Evolutionary conservation across 1,284 basidiomycete species (phyloP), one percentile per base, ranked within the genome.

Genomic region (Flammula alnicola): DNA sequence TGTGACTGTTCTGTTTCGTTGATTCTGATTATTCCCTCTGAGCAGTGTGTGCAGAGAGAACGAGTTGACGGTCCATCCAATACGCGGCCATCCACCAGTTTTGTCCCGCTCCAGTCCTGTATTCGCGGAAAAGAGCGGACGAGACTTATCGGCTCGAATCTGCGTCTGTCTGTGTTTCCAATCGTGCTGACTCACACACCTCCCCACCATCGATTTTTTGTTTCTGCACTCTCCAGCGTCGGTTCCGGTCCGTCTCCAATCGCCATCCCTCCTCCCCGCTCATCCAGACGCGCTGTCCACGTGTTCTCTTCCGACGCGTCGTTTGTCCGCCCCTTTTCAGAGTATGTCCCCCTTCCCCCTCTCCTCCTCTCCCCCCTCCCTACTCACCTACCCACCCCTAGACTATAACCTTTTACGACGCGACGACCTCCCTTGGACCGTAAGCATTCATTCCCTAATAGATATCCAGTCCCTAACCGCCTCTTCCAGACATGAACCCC

Each of bases 401-500:
- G n/a, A n/a, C n/a, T n/a, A n/a, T n/a, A n/a, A n/a, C n/a, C n/a
- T n/a, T n/a, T n/a, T n/a, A n/a, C n/a, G n/a, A n/a, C n/a, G n/a
- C n/a, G n/a, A n/a, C n/a, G n/a, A n/a, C n/a, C n/a, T n/a, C n/a
- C n/a, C n/a, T n/a, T n/a, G n/a, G n/a, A n/a, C n/a, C n/a, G n/a
- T n/a, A n/a, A n/a, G n/a, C n/a, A n/a, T n/a, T n/a, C n/a, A n/a
- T n/a, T 17, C 10, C 20, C 3, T n/a, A 4, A 4, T 22, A 37
- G 36, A 9, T n/a, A 3, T 2, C 9, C 17, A 17, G 16, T 10
- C 33, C 33, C 14, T n/a, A 14, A 16, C 8, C 16, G 17, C 36
- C 20, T 22, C 5, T n/a, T 22, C 9, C 35, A 17, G 22, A 36
- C 40, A 57, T 57, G 48, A 54, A 51, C 38, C 23, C 59, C 27